Evolutionary conservation across 108 stramenopile species (phyloP), one percentile per base, ranked within the genome.

Genomic region (Nitzschia palea): DNA sequence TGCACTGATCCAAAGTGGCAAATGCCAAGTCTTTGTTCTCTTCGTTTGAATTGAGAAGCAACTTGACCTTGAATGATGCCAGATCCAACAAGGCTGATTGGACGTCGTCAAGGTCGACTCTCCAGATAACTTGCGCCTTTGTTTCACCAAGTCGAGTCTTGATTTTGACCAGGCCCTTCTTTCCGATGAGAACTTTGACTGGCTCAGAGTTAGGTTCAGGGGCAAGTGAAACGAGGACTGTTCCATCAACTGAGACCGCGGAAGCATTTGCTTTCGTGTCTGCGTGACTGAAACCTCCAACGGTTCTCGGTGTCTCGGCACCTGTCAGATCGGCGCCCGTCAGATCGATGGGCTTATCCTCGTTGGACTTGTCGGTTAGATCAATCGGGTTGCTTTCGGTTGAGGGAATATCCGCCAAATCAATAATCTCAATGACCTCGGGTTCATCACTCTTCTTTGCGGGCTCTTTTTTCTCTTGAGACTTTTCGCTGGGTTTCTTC

Each of bases 31-130:
- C 81, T 29, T 86, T 77, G 45, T 71, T 37, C 9, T 67, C 68
- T 23, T 71, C 51, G 23, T 76, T 69, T 23, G 81, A 57, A 18
- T 58, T 34, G 17, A 80, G 69, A 5, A 85, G 61, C 20, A 90
- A 37, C 25, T 76, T 78, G 14, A 81, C 92, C 4, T 77, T 69
- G 1, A 82, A 82, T 5, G 73, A 69, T n/a, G 86, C 82, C 50
- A 86, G 77, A 52, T 90, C 87, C 15, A 94, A 76, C n/a, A 85
- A 82, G 2, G 91, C 52, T 30, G 90, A 80, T 26, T 75, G 71
- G 10, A 91, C 74, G 27, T 85, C 77, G n/a, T 68, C 75, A 18
- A 87, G 62, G 17, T 65, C 70, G 36, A 75, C 67, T 34, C 76
- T 68, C 91, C 91, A 89, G 9, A 77, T 56, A 3, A 89, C 71